Evolutionary conservation across 495 filamentous ascomycete genomes (phyloP).

Genomic region (Bacidia gigantensis): DNA sequence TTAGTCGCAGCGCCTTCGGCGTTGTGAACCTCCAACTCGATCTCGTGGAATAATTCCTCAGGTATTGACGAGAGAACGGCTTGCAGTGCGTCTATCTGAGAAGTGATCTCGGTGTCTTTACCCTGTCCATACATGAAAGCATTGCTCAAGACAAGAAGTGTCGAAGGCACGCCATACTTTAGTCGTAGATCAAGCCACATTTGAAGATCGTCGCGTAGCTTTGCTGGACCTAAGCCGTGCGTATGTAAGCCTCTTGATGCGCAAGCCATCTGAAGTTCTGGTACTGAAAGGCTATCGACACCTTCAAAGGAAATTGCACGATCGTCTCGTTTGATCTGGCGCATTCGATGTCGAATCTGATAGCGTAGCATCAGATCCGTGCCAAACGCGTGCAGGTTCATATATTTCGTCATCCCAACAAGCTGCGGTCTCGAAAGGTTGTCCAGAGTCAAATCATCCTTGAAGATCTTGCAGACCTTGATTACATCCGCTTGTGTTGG

Average conservation of each 20-base stretch:
- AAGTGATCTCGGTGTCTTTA: slow-evolving; percentile 74
- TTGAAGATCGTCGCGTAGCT: slow-evolving; percentile 79
- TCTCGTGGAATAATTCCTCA: slow-evolving; percentile 98
- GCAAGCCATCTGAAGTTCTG: slow-evolving; percentile 83
- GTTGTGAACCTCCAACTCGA: slow-evolving; percentile 94
- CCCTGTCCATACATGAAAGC: slow-evolving; percentile 91
- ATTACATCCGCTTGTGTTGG: slow-evolving; percentile 86
- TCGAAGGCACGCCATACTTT: slow-evolving; percentile 85
- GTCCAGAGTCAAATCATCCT: slow-evolving; percentile 94
- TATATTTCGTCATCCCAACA: slow-evolving; percentile 94
- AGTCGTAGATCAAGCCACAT: slow-evolving; percentile 92
- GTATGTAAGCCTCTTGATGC: slow-evolving; percentile 86
- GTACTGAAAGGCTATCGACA: slow-evolving; percentile 80
- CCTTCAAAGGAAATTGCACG: slow-evolving; percentile 90
- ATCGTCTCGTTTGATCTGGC: slow-evolving; percentile 97
- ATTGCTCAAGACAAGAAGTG: slow-evolving; percentile 88
- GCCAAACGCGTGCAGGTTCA: slow-evolving; percentile 94
- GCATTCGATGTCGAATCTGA: slow-evolving; percentile 93
- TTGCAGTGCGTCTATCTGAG: slow-evolving; percentile 86
- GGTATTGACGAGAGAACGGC: slow-evolving; percentile 87
- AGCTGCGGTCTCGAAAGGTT: slow-evolving; percentile 92
- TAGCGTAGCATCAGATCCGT: slow-evolving; percentile 97
- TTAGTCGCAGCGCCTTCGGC: slow-evolving; percentile 97
- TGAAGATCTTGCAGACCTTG: slow-evolving; percentile 99
- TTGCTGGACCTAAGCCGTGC: slow-evolving; percentile 73